Conservation (phyloP, 345 rosid genomes). For the Camelina sativa region DNA sequence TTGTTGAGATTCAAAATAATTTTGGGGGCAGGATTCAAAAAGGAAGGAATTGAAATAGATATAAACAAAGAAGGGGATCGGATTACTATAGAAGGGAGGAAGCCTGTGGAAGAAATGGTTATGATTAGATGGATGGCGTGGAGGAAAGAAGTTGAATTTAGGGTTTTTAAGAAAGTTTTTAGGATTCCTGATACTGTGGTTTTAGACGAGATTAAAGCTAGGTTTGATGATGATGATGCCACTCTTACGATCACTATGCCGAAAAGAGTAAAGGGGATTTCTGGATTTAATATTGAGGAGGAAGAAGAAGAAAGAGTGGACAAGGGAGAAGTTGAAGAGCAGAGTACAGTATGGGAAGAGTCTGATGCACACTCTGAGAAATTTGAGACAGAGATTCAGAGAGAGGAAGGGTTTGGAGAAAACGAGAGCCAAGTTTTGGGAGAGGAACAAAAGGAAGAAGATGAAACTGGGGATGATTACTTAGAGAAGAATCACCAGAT, state of each 20-base stretch:
- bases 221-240: slow-evolving; percentile 58
- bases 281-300: slow-evolving; percentile 60
- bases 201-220: slow-evolving; percentile 70
- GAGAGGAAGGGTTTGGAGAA: slow-evolving; percentile 13
- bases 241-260: slow-evolving; percentile 67
- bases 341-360: background rate
- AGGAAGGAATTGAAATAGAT: slow-evolving; percentile 61
- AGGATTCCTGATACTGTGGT: slow-evolving; percentile 61
- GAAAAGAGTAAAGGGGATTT: slow-evolving; percentile 62
- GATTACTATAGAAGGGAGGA: slow-evolving; percentile 60
- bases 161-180: slow-evolving; percentile 61
- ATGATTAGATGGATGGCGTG: slow-evolving; percentile 63
- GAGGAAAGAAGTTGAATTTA: slow-evolving; percentile 63
- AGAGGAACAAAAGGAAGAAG: slow-evolving; percentile 12
- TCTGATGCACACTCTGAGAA: slow-evolving; percentile 5
- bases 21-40: slow-evolving; percentile 59
- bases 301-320: slow-evolving; percentile 27
- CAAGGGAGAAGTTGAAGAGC: background rate
- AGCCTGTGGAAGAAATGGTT: slow-evolving; percentile 73
- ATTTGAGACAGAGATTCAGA: background rate
- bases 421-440: background rate
- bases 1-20: background rate
- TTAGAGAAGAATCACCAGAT: slow-evolving; percentile 4
- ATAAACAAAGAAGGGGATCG: slow-evolving; percentile 69
- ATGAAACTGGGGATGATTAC: slow-evolving; percentile 11